Base-by-base conservation (phyloP, 192 early-diverging fungal genomes). In the Pecoramyces ruminantium region DNA sequence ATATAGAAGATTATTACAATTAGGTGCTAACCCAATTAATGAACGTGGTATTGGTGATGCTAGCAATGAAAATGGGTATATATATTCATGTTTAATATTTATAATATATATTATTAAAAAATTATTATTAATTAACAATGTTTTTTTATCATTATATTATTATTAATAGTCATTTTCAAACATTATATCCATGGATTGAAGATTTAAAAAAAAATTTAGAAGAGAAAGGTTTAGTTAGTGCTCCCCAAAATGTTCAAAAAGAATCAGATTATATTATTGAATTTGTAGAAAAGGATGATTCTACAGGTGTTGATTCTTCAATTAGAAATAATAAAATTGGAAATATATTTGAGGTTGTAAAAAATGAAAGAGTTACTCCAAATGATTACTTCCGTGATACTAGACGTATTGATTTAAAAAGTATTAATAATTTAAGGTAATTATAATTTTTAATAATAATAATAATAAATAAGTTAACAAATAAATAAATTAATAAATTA, bases 51-150 rank as follows among this genome's bases (percentile, higher is more conserved):
- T 96, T 81, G 96, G 94, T 30, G 97, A 99, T 82, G 97, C 98
- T 86, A 96, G 97, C 85, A 96, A 99, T 83, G 95, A 95, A 79
- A 85, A 96, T 82, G 97, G 97, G 86, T 87, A 86, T 87, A 81
- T 78, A 38, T 16, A 21, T 13, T 18, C 27, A 30, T 15, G 83
- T 18, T 6, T 17, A 2, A 39, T 27, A 79, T 34, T 28, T 77
- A 78, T n/a, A n/a, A n/a, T n/a, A 58, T 78, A 40, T 42, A 25
- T 29, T 29, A 25, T 9, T 16, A 29, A 27, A 38, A 13, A 34
- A 58, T 40, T 84, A 39, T 38, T 29, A 17, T 80, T 18, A 29
- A 3, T 13, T 34, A n/a, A n/a, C n/a, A n/a, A 5, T 78, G 67
- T 85, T 29, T 6, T 17, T 30, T 51, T n/a, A 18, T 25, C 29